Percentiles rank a stretch among this genome's conserved stretches.
Evolutionary conservation across 75 land plant genomes (phyloP).

Genomic region (Selaginella moellendorffii): DNA sequence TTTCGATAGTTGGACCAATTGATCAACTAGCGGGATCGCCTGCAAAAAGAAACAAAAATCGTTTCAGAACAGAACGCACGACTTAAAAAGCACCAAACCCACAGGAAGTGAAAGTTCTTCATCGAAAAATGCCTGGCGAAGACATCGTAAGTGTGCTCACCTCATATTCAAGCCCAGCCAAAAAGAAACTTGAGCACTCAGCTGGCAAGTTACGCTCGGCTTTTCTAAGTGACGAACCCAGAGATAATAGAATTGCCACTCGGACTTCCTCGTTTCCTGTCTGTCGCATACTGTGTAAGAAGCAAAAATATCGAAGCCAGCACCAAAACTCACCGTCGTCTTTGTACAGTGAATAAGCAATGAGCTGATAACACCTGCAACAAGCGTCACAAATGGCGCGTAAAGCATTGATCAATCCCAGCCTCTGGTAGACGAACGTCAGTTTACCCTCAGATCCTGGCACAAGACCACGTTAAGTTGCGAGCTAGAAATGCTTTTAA

Average conservation of each 20-base stretch:
- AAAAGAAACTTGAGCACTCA: conserved; percentile 41
- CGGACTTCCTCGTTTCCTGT: conserved; percentile 96
- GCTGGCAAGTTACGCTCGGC: conserved; percentile 34
- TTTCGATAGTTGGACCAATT: conserved; percentile 64
- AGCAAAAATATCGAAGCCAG: too few relatives aligned
- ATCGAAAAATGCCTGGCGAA: conserved; percentile 47
- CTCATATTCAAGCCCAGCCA: conserved; percentile 67
- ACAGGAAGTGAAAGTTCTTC: conserved; percentile 15
- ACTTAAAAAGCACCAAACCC: too few relatives aligned
- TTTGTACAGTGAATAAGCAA: conserved; percentile 59
- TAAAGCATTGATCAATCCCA: conserved; percentile 65
- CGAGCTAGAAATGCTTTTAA: background rate
- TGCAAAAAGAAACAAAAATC: conserved; percentile 17
- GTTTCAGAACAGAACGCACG: background rate
- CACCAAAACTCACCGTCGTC: conserved; percentile 68
- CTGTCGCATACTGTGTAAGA: background rate
- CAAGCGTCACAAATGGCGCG: conserved; percentile 37
- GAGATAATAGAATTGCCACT: conserved; percentile 45
- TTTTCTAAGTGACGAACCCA: conserved; percentile 53
- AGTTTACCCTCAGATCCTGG: conserved; percentile 97
- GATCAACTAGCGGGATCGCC: conserved; percentile 48
- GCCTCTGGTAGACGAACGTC: conserved; percentile 63
- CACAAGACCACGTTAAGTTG: background rate
- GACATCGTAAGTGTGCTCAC: conserved; percentile 69
- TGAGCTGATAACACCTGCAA: conserved; percentile 35